These are phyloP conservation scores for Mortierella sp. DNA, from an alignment of 371 early-diverging fungal genomes.

Conservation along the genomic window DNA sequence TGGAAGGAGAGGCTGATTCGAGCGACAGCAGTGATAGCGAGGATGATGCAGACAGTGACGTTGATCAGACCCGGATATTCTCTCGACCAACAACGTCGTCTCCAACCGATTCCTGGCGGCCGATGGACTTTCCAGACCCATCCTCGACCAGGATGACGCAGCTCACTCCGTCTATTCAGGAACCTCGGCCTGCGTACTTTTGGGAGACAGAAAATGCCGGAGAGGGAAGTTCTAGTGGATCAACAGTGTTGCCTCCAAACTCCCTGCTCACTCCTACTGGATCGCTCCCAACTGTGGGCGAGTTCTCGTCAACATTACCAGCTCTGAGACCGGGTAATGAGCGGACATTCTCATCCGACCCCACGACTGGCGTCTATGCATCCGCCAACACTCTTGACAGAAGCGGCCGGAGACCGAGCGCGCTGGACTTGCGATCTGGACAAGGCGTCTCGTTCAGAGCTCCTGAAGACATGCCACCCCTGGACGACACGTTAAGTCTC, in stretches of 20 bases:
- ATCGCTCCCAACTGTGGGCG: background rate
- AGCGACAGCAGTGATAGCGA: slow-evolving; percentile 24
- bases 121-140: background rate
- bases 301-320: background rate
- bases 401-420: slow-evolving; percentile 26
- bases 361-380: slow-evolving; percentile 23
- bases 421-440: background rate
- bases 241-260: slow-evolving; percentile 1
- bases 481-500: background rate
- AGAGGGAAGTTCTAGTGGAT: slow-evolving; percentile 2
- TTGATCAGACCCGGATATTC: background rate
- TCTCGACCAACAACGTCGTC: background rate
- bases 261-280: background rate
- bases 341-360: slow-evolving; percentile 33
- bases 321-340: slow-evolving; percentile 16
- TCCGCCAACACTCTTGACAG: slow-evolving; percentile 26
- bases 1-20: slow-evolving; percentile 45
- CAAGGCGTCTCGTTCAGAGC: slow-evolving; percentile 27
- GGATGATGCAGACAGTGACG: background rate
- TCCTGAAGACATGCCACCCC: slow-evolving; percentile 18
- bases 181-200: slow-evolving; percentile 10
- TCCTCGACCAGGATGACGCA: background rate
- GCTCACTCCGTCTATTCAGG: background rate
- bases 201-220: slow-evolving; percentile 23
- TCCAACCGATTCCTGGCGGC: background rate